Evolutionary conservation across 371 early-diverging fungal species (phyloP), one percentile per base, ranked within the genome.

Genomic region (Sporodiniella umbellata): DNA sequence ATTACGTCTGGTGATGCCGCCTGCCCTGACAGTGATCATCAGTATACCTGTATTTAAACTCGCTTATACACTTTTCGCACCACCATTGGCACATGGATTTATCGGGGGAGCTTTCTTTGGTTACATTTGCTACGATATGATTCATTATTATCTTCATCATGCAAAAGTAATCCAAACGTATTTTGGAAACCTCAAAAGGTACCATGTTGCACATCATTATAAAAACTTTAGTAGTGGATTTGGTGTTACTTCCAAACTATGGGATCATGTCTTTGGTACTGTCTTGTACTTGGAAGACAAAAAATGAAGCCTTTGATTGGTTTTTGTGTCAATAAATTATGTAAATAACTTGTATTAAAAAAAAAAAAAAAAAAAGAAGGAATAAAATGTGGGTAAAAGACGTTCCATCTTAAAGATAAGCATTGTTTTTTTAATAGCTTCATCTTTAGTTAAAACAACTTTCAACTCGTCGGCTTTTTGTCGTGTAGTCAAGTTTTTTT

Each of bases 181-280:
- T 62, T 80, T 95, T 50, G 77, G 79, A 48, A 85, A 86, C 45
- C 86, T 97, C 81, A 97, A 96, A 62, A 77, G 87, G 30, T 97
- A 95, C 60, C 98, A 97, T 60, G 64, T 97, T 47, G 92, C 90
- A 28, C 98, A 97, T 59, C 98, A 97, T 65, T 96, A 97, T 78
- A 86, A 90, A 73, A 76, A 94, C 58, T 86, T 80, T 49, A 78
- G 92, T 33, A 65, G 75, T 8, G 96, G 95, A 3, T 97, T 84
- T 62, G 98, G 98, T 4, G 94, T 97, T 60, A 95, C 96, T 22
- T 86, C 87, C 60, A 93, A 91, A 67, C 28, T 95, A 26, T 94
- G 94, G 94, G 97, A 96, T 72, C 72, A 81, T 55, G 80, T 92
- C 12, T 93, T 94, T 64, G 78, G 79, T 21, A 93, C 95, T 4